Percentiles rank a stretch among this genome's conserved stretches.
Conservation (phyloP, 2,329 filamentous ascomycete genomes). For the Trichoderma sp. region DNA sequence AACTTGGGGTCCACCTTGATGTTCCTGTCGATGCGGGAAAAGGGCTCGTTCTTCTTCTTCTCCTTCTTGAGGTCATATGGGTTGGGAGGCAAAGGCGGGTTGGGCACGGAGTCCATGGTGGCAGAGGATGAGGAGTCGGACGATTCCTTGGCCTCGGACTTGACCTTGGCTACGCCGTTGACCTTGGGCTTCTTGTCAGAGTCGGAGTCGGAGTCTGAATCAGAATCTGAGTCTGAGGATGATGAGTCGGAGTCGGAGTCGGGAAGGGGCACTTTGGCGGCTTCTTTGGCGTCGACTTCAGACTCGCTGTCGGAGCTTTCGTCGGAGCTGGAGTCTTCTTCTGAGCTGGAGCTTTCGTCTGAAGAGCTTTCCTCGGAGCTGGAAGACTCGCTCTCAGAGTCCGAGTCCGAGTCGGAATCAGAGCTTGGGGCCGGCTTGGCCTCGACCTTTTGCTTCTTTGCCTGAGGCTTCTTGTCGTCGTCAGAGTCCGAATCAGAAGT, state of each 20-base stretch:
- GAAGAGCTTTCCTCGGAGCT: constrained; percentile 12
- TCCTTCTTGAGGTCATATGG: constrained; percentile 46
- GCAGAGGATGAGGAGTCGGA: constrained; percentile 57
- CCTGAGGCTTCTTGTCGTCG: constrained; percentile 47
- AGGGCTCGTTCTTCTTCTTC: constrained; percentile 66
- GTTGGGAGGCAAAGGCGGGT: constrained; percentile 59
- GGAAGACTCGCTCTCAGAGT: constrained; percentile 37
- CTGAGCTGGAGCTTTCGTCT: constrained; percentile 2
- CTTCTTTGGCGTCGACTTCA: constrained; percentile 44
- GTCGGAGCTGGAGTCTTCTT: constrained; percentile 40
- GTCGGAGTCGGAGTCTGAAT: constrained; percentile 45
- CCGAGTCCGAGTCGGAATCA: constrained; percentile 32
- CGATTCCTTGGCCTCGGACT: constrained; percentile 36
- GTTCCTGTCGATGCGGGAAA: constrained; percentile 75
- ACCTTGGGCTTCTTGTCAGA: constrained; percentile 37
- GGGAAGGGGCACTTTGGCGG: constrained; percentile 48
- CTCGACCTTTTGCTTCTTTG: constrained; percentile 57
- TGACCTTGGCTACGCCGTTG: constrained; percentile 6
- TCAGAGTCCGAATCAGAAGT: constrained; percentile 50
- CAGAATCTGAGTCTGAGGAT: constrained; percentile 36
- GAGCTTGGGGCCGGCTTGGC: constrained; percentile 28
- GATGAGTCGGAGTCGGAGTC: constrained; percentile 45
- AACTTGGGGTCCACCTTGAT: constrained; percentile 70
- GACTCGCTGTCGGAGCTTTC: constrained; percentile 47
- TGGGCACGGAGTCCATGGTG: constrained; percentile 52